These are phyloP conservation scores for Solanum virginianum DNA, from an alignment of 257 asterid genomes.

Conservation along the genomic window DNA sequence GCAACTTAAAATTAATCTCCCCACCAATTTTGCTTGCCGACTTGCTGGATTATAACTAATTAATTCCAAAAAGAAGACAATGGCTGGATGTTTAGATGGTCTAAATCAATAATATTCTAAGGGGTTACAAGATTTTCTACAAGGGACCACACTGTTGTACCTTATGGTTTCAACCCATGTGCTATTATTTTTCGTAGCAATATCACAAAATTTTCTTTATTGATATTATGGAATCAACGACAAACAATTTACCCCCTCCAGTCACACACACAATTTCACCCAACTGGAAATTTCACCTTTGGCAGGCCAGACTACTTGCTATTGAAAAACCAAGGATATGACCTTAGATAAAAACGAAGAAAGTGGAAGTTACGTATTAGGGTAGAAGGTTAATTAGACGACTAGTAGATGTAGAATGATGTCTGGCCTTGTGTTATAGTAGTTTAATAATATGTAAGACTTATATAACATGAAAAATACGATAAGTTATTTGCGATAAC, in stretches of 20 bases:
- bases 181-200: slow-evolving; percentile 11
- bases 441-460: neutral
- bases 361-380: no score
- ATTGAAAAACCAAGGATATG: no score
- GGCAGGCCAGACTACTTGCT: no score
- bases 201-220: slow-evolving; percentile 5
- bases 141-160: slow-evolving; percentile 20
- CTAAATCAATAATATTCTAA: slow-evolving; percentile 2
- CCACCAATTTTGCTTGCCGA: slow-evolving; percentile 13
- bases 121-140: neutral
- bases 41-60: neutral
- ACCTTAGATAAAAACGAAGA: no score
- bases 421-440: no score
- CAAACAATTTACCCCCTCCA: neutral
- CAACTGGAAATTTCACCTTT: neutral
- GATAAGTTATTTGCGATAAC: no score
- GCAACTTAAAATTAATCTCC: neutral
- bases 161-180: slow-evolving; percentile 22
- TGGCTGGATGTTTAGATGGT: neutral
- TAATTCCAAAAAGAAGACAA: neutral
- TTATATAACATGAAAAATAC: no score
- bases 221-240: slow-evolving; percentile 1
- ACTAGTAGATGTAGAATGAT: no score
- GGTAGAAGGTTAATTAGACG: no score
- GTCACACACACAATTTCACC: neutral